A percentile compares a stretch with the other conserved stretches of the same genome.
These are phyloP conservation scores for Daldinia sp. DNA, from an alignment of 2,329 filamentous ascomycete species.

Conservation along the genomic window DNA sequence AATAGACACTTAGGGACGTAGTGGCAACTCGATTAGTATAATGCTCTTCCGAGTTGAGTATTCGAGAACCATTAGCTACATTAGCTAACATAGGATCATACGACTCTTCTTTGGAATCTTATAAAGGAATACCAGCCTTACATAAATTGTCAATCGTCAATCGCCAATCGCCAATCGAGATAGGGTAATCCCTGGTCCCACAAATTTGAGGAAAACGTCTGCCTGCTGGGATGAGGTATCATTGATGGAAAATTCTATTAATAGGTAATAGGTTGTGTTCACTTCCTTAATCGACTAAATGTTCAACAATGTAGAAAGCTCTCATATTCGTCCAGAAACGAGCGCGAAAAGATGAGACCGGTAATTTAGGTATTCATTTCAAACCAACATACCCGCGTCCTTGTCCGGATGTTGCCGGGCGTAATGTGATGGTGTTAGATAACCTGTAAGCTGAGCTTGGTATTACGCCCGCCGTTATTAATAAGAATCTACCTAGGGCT, in stretches of 20 bases:
- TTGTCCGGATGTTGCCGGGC: neutral
- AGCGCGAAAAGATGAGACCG: neutral
- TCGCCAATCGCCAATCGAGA: constrained; percentile 26
- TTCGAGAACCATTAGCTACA: no score
- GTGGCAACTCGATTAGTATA: neutral
- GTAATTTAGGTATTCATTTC: neutral
- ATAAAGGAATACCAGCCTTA: constrained; percentile 4
- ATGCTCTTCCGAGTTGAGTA: neutral
- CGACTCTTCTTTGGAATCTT: neutral
- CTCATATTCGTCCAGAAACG: neutral
- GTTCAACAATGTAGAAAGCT: no score
- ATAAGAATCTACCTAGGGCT: constrained; percentile 11
- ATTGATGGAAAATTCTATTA: constrained; percentile 28
- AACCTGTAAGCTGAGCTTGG: constrained; percentile 17
- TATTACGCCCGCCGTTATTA: constrained; percentile 7
- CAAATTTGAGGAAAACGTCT: constrained; percentile 22
- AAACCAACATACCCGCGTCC: neutral
- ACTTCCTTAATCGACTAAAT: neutral
- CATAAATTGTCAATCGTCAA: constrained; percentile 19
- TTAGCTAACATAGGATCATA: neutral
- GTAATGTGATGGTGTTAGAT: constrained; percentile 8
- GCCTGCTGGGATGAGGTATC: constrained; percentile 11
- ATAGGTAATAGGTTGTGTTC: constrained; percentile 8
- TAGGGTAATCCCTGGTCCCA: constrained; percentile 13
- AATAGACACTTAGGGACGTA: neutral